Base-by-base conservation (phyloP, 768 basidiomycete genomes). In the Boletus patriciae region DNA sequence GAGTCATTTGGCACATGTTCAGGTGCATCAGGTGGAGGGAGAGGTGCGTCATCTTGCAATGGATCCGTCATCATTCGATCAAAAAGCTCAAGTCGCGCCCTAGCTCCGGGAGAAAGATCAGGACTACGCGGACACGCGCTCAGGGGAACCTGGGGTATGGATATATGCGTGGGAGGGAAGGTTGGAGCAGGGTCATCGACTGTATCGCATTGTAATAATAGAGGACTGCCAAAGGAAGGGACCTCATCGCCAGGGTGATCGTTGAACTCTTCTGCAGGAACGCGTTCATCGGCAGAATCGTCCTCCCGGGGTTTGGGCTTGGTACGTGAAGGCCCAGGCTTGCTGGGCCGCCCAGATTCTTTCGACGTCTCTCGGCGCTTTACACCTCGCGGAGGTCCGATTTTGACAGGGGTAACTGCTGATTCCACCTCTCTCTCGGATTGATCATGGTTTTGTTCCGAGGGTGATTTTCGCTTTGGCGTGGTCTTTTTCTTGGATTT, bases 31-130 rank as follows among this genome's bases (percentile, higher is more conserved):
- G 15, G 53, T 16, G 48, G 41, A 38, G 40, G 25, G 12, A 38
- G 38, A 18, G 23, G 29, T 19, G 11, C 19, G n/a, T 36, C 37
- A 3, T 44, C 15, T 13, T 21, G 40, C 11, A 52, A 29, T 37
- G 13, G 6, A 18, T 61, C 57, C 12, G 2, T 47, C 59, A 65
- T 61, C 66, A 69, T 62, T n/a, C 36, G 59, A 48, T 72, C 70
- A 42, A 72, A 72, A 12, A 72, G 38, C 5, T 72, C 54, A 2
- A 72, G 66, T 44, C 70, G 68, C 16, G 65, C 65, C 29, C 16
- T 50, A 6, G 72, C 54, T 29, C 68, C 58, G 5, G 70, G 70
- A 34, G 70, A 73, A 19, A 73, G 63, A 15, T 49, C 43, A 12
- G 64, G 62, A 16, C 34, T 62, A 16, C 11, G 46, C 16, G 16